A percentile compares a stretch with the other conserved stretches of the same genome.
phyloP scores from a whole-genome alignment of 345 rosid genomes.

The Salix koriyanagi region DNA sequence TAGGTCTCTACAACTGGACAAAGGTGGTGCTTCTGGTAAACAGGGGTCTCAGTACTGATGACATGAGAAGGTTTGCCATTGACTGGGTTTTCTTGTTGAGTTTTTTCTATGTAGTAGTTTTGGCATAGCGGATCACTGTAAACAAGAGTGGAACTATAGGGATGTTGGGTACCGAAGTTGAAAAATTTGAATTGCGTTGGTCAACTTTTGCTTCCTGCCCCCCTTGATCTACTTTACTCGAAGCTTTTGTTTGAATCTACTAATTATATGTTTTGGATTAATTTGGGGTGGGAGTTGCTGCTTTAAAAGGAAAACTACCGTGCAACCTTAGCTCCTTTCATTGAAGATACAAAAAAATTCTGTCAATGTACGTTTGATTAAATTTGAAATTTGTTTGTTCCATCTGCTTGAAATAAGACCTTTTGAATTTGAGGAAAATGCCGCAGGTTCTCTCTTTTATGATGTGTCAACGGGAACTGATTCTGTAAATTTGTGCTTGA shows the following conservation, averaged over 20 bases:
- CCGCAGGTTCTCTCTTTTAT: not conserved
- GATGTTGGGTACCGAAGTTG: not conserved
- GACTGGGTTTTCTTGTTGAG: not conserved
- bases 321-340: not conserved
- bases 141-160: not conserved
- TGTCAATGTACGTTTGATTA: not conserved
- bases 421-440: not conserved
- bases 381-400: not conserved
- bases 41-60: slow-evolving; percentile 8
- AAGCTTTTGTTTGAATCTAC: not conserved
- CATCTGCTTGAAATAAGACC: not conserved
- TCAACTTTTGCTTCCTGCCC: not conserved
- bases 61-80: slow-evolving; percentile 6
- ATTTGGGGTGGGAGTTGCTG: not conserved
- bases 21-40: slow-evolving; percentile 21
- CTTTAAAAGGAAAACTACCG: slow-evolving; percentile 3
- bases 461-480: too few species aligned
- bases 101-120: not conserved
- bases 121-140: slow-evolving; percentile 7
- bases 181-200: not conserved
- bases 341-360: not conserved
- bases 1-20: slow-evolving; percentile 35
- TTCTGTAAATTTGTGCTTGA: too few species aligned
- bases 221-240: not conserved
- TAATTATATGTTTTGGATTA: not conserved